These are phyloP conservation scores for Leucaena leucocephala DNA, from an alignment of 306 rosid species.

Conservation along the genomic window DNA sequence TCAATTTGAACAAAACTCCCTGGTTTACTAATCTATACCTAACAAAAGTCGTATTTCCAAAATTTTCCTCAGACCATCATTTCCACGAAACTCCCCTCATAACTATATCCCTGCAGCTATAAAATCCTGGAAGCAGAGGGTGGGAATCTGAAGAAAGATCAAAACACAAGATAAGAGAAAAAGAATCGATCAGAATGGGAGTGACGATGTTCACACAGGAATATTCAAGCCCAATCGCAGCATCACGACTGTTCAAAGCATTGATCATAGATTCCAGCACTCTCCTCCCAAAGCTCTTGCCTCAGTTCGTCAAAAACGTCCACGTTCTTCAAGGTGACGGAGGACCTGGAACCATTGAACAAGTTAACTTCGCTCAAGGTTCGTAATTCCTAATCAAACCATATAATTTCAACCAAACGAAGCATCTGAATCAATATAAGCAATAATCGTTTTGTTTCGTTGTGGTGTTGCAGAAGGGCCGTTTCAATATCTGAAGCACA, in stretches of 20 bases:
- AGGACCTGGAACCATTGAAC: constrained; percentile 74
- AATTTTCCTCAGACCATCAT: not conserved
- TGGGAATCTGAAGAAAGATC: not conserved
- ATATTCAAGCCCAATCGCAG: constrained; percentile 52
- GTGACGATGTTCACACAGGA: constrained; percentile 52
- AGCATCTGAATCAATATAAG: too few species aligned
- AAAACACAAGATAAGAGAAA: not conserved
- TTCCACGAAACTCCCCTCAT: constrained; percentile 44
- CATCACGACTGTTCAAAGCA: constrained; percentile 69
- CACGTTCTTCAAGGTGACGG: constrained; percentile 64
- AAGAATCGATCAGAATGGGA: constrained; percentile 46
- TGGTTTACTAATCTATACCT: constrained; percentile 16
- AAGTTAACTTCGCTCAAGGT: constrained; percentile 72
- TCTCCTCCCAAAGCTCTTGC: constrained; percentile 72
- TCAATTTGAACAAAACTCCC: constrained; percentile 18
- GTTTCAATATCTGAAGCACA: constrained; percentile 61
- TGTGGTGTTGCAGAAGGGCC: constrained; percentile 49
- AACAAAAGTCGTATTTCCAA: constrained; percentile 23
- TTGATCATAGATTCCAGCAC: constrained; percentile 57
- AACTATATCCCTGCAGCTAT: constrained; percentile 13
- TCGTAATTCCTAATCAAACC: not conserved
- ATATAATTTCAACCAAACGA: too few species aligned
- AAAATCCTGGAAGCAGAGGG: constrained; percentile 26
- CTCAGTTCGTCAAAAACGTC: constrained; percentile 59
- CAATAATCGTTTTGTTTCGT: not conserved